Conservation (phyloP, 2,329 filamentous ascomycete species). For the Exophiala oligosperma region DNA sequence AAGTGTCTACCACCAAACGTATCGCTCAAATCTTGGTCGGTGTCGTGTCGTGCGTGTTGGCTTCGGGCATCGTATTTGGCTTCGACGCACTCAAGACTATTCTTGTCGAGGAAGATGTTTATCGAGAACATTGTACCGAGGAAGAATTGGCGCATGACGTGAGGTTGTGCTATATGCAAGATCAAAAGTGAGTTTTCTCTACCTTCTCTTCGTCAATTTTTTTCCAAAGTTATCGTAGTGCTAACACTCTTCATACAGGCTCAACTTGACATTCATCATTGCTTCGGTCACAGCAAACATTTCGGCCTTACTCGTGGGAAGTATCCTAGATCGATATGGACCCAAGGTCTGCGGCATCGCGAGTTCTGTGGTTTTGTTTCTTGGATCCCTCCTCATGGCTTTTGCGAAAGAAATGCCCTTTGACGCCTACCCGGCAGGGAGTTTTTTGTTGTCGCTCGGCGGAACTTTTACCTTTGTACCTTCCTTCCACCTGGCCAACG, state of each 20-base stretch:
- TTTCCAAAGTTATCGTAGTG: too few species aligned
- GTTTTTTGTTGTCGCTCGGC: slow-evolving; percentile 73
- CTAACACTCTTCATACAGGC: slow-evolving; percentile 32
- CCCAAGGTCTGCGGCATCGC: slow-evolving; percentile 74
- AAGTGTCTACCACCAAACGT: slow-evolving; percentile 43
- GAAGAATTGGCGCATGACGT: slow-evolving; percentile 50
- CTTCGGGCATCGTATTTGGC: slow-evolving; percentile 78
- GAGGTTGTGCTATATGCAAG: slow-evolving; percentile 58
- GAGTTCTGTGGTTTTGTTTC: slow-evolving; percentile 64
- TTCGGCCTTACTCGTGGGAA: slow-evolving; percentile 78
- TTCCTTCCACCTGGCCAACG: slow-evolving; percentile 79
- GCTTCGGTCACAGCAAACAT: slow-evolving; percentile 88
- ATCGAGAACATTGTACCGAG: slow-evolving; percentile 62
- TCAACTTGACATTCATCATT: slow-evolving; percentile 91
- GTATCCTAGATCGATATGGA: slow-evolving; percentile 78
- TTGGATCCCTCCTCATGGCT: slow-evolving; percentile 71
- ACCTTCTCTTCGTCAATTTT: too few species aligned
- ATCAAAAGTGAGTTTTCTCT: slow-evolving; percentile 44
- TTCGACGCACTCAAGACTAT: slow-evolving; percentile 83
- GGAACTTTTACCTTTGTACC: slow-evolving; percentile 80
- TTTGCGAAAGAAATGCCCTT: slow-evolving; percentile 65
- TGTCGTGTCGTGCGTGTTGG: slow-evolving; percentile 71
- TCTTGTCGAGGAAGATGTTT: slow-evolving; percentile 71
- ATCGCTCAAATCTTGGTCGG: slow-evolving; percentile 63
- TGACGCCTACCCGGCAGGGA: slow-evolving; percentile 73